These are phyloP conservation scores for Aspergillus transmontanensis DNA, from an alignment of 2,329 filamentous ascomycete genomes.

Conservation along the genomic window DNA sequence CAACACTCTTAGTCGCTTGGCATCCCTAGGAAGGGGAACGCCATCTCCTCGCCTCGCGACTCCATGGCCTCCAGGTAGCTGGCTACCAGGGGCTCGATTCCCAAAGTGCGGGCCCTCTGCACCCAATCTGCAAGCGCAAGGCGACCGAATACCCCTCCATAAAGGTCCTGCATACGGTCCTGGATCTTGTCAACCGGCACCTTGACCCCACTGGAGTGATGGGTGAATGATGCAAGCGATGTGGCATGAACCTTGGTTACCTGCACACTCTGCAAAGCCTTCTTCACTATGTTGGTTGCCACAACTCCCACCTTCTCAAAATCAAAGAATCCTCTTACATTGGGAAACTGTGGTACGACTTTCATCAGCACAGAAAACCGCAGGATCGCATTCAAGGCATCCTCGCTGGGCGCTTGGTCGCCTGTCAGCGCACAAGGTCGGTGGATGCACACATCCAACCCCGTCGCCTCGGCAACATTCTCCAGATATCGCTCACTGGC, in stretches of 20 bases:
- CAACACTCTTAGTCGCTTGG: too few relatives aligned
- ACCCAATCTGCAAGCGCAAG: background rate
- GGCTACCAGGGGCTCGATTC: background rate
- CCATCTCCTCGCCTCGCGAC: too few relatives aligned
- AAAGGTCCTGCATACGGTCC: background rate
- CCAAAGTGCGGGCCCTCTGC: background rate
- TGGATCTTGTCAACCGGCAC: background rate
- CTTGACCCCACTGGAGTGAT: background rate
- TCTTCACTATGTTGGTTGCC: background rate
- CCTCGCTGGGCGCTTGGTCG: background rate
- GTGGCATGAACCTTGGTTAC: background rate
- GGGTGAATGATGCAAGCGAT: background rate
- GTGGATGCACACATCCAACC: background rate
- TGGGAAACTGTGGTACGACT: slow-evolving; percentile 1
- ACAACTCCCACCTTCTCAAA: background rate
- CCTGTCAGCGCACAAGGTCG: background rate
- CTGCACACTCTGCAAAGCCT: background rate
- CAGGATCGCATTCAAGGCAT: background rate
- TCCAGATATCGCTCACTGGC: background rate
- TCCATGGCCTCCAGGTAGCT: too few relatives aligned
- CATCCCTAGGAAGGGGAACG: too few relatives aligned
- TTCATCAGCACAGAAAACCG: background rate
- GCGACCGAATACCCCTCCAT: background rate
- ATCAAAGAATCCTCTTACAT: background rate
- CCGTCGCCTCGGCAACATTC: background rate